Evolutionary conservation across 495 filamentous ascomycete species (phyloP).

Genomic region (Platismatia glauca): DNA sequence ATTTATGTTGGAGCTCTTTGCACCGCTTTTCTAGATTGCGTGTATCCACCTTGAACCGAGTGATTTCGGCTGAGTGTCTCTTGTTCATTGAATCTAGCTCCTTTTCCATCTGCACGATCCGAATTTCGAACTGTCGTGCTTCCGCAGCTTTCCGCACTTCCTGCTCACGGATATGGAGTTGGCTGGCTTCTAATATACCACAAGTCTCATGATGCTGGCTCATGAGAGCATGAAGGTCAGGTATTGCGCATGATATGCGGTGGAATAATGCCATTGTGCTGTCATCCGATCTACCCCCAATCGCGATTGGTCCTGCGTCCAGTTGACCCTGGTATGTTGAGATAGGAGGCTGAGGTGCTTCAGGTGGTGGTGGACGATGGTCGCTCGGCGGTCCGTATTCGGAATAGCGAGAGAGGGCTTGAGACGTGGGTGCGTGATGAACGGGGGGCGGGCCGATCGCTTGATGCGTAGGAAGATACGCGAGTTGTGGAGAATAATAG

Average conservation of each 20-base stretch:
- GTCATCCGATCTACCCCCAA: constrained; percentile 9
- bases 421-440: constrained; percentile 11
- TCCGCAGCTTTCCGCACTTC: constrained; percentile 40
- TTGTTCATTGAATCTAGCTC: constrained; percentile 35
- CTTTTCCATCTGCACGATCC: constrained; percentile 43
- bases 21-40: constrained; percentile 48
- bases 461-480: constrained; percentile 15
- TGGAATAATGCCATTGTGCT: constrained; percentile 29
- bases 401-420: constrained; percentile 11
- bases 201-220: constrained; percentile 40
- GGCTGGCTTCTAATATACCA: constrained; percentile 35
- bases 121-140: constrained; percentile 43
- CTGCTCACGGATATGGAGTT: constrained; percentile 40
- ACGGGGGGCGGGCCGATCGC: constrained; percentile 9
- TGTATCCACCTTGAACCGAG: constrained; percentile 47
- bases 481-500: constrained; percentile 11
- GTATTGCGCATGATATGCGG: constrained; percentile 41
- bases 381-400: constrained; percentile 13
- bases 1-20: constrained; percentile 40
- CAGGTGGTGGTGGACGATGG: neutral
- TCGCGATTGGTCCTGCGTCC: neutral
- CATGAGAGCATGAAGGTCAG: constrained; percentile 41
- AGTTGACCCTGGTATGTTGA: neutral
- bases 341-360: neutral
- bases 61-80: constrained; percentile 42